A percentile compares a stretch with the other conserved stretches of the same genome.
Evolutionary conservation across 2,329 filamentous ascomycete species (phyloP).

Genomic region (Sporothrix sp.): DNA sequence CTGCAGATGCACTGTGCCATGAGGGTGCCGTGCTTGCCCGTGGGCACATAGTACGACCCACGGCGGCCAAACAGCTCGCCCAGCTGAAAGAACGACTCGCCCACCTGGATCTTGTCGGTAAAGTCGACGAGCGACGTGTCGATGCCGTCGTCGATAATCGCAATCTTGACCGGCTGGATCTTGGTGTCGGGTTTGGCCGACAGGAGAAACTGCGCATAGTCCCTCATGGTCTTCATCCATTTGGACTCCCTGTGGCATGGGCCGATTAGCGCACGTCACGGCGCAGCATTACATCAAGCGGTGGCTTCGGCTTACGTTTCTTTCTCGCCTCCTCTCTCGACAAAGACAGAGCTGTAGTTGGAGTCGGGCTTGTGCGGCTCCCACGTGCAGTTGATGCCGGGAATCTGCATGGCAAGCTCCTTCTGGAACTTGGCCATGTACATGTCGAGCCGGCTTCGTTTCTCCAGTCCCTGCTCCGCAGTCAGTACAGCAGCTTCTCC

Average conservation of each 20-base stretch:
- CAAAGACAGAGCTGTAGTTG: slow-evolving; percentile 3
- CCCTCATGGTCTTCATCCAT: slow-evolving; percentile 8
- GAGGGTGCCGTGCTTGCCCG: slow-evolving; percentile 9
- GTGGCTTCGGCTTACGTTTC: slow-evolving; percentile 6
- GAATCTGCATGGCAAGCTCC: background rate
- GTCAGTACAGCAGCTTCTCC: background rate
- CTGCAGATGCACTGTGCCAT: slow-evolving; percentile 11
- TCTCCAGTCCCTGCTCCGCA: background rate
- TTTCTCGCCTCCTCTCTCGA: background rate
- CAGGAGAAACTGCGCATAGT: slow-evolving; percentile 6
- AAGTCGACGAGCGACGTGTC: slow-evolving; percentile 9
- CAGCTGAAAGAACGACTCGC: slow-evolving; percentile 11
- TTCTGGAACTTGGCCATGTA: slow-evolving; percentile 3
- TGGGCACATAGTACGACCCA: slow-evolving; percentile 12
- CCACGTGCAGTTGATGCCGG: background rate
- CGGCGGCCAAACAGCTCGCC: slow-evolving; percentile 6
- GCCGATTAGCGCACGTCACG: too few relatives aligned
- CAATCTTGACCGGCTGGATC: slow-evolving; percentile 8
- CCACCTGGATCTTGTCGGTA: slow-evolving; percentile 6
- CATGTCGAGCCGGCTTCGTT: background rate
- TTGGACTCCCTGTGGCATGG: slow-evolving; percentile 1
- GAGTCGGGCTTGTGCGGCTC: background rate
- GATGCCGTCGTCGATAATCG: slow-evolving; percentile 13
- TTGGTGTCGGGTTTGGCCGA: background rate
- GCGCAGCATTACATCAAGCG: too few relatives aligned